Percentiles rank a stretch among this genome's conserved stretches.
These are phyloP conservation scores for Beta macrorhiza DNA, from an alignment of 179 eudicot genomes.

Conservation along the genomic window DNA sequence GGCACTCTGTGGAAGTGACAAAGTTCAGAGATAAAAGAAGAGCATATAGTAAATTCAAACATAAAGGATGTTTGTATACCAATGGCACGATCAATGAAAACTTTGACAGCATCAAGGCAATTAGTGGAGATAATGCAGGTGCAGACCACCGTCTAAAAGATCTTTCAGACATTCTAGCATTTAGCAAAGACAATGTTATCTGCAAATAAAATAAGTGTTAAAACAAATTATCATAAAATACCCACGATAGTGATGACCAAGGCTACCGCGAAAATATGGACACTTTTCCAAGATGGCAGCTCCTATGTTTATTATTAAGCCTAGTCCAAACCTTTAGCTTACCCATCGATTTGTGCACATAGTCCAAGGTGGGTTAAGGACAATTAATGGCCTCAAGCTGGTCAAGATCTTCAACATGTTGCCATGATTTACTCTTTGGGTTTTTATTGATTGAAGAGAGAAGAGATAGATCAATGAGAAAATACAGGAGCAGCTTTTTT, in stretches of 20 bases:
- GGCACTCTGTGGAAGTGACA: slow-evolving; percentile 53
- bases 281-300: background rate
- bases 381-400: too few relatives aligned
- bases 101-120: slow-evolving; percentile 73
- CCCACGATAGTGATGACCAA: background rate
- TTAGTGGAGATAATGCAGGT: slow-evolving; percentile 53
- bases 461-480: too few relatives aligned
- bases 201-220: slow-evolving; percentile 26
- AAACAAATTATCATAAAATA: background rate
- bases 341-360: too few relatives aligned
- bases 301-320: background rate
- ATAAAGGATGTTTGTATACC: slow-evolving; percentile 46
- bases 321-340: too few relatives aligned
- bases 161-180: slow-evolving; percentile 83
- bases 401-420: too few relatives aligned
- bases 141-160: slow-evolving; percentile 72
- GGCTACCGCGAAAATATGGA: background rate
- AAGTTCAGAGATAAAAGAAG: slow-evolving; percentile 12
- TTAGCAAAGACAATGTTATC: slow-evolving; percentile 68
- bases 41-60: slow-evolving; percentile 9
- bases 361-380: too few relatives aligned
- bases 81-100: slow-evolving; percentile 84
- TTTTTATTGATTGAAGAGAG: too few relatives aligned
- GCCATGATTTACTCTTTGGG: too few relatives aligned
- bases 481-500: too few relatives aligned